Evolutionary conservation across 106 monocot genomes (phyloP).

Genomic region (Hemerocallis citrina): DNA sequence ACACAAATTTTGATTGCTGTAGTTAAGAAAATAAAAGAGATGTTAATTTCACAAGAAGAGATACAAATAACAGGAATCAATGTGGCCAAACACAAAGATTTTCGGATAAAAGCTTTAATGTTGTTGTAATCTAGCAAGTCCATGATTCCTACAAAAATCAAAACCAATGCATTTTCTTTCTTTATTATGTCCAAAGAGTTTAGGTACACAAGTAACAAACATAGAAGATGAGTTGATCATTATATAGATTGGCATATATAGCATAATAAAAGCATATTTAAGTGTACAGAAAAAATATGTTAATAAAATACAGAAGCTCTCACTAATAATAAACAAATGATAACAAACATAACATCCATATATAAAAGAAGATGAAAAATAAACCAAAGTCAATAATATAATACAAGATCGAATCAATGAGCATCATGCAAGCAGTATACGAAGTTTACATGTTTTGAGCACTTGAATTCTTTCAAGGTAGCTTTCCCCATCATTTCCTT

Average conservation of each 20-base stretch:
- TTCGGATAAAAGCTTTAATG: no score
- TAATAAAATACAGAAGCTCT: neutral
- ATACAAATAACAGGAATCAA: no score
- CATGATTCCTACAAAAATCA: no score
- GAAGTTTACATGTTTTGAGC: conserved; percentile 77
- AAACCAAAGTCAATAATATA: neutral
- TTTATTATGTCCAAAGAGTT: no score
- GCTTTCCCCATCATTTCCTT: conserved; percentile 11
- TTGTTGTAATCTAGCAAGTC: no score
- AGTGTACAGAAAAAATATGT: neutral
- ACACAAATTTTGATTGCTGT: no score
- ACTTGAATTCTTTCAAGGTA: conserved; percentile 43
- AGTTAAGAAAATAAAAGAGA: no score
- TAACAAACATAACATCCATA: neutral
- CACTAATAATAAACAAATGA: neutral
- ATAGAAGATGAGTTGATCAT: no score
- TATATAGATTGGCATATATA: neutral
- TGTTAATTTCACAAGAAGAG: no score
- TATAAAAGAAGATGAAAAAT: neutral
- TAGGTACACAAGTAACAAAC: neutral
- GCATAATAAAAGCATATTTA: neutral
- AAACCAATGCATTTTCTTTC: no score
- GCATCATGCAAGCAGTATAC: conserved; percentile 5
- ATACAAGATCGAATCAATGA: neutral
- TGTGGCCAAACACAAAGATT: no score